Evolutionary conservation across 495 filamentous ascomycete species (phyloP), one percentile per base, ranked within the genome.

Genomic region (Tuber microsphaerosporum): DNA sequence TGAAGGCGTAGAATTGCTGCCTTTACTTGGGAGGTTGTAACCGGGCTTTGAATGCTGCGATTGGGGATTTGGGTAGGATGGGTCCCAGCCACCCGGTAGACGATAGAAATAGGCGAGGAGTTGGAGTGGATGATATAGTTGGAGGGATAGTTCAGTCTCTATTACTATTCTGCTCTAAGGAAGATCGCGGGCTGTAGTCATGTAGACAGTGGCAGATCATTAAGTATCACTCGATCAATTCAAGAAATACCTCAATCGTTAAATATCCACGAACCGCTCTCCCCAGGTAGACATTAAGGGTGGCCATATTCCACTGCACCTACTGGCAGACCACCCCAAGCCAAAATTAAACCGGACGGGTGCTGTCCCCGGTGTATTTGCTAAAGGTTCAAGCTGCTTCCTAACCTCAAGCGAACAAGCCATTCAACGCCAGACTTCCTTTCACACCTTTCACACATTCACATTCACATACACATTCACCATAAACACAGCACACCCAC

Each of bases 1-100:
- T 74, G 75, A 76, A 73, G 51, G 69, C 69, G 74, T 70, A n/a
- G 37, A 31, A 71, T 65, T 71, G 0, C 7, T 20, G 17, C 19
- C 7, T 1, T 22, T 22, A 2, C 42, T 22, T 0, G 46, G 20
- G 46, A 51, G 7, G 46, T 22, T 22, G 2, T n/a, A n/a, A 2
- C 20, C 5, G 5, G 46, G 46, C 0, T 22, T n/a, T 51, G 5
- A n/a, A 51, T 22, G 46, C 48, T 10, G 22, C 8, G 48, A 12
- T n/a, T n/a, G 22, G 48, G 22, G 48, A n/a, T n/a, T 51, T 8
- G 48, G 48, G 22, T 51, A 8, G 22, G 51, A 8, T 2, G 51
- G n/a, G 39, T 3, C 5, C 39, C 5, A 41, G 51, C 51, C n/a
- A 31, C n/a, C 12, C 10, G 51, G n/a, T 26, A 26, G 9, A 14